Conservation (phyloP, 2,329 filamentous ascomycete genomes). For the Fusarium sulawesiense region DNA sequence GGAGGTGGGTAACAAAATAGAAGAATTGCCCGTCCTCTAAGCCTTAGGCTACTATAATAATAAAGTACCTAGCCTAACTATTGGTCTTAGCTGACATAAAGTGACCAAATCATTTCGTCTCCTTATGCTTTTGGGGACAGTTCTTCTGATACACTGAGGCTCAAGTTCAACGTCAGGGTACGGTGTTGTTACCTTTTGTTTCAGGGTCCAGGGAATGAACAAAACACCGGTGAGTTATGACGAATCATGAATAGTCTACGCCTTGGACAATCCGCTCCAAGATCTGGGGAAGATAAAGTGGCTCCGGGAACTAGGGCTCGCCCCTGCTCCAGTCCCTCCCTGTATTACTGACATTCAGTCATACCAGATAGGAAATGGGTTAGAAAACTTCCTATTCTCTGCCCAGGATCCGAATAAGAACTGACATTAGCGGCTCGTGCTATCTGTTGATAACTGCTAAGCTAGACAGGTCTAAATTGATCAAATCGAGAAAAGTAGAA, state of each 20-base stretch:
- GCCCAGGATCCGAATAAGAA: neutral
- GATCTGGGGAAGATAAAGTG: slow-evolving; percentile 16
- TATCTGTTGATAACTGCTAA: neutral
- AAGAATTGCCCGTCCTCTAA: neutral
- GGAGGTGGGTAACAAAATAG: neutral
- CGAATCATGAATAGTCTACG: slow-evolving; percentile 12
- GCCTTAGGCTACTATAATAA: neutral
- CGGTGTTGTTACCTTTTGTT: slow-evolving; percentile 5
- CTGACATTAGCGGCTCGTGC: neutral
- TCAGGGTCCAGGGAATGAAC: neutral
- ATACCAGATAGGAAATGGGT: neutral
- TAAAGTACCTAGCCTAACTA: neutral
- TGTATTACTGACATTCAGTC: neutral
- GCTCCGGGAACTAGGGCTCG: slow-evolving; percentile 7
- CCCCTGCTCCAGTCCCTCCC: neutral
- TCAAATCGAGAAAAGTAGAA: neutral
- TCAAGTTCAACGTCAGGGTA: slow-evolving; percentile 9
- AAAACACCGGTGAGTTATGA: slow-evolving; percentile 14
- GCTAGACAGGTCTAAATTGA: neutral
- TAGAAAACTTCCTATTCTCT: neutral
- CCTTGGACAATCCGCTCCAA: slow-evolving; percentile 5
- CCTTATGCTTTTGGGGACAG: neutral
- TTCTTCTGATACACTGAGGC: neutral
- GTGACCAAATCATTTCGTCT: neutral
- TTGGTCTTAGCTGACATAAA: neutral